Evolutionary conservation across 345 rosid species (phyloP).

Genomic region (Eucalyptus curtisii): DNA sequence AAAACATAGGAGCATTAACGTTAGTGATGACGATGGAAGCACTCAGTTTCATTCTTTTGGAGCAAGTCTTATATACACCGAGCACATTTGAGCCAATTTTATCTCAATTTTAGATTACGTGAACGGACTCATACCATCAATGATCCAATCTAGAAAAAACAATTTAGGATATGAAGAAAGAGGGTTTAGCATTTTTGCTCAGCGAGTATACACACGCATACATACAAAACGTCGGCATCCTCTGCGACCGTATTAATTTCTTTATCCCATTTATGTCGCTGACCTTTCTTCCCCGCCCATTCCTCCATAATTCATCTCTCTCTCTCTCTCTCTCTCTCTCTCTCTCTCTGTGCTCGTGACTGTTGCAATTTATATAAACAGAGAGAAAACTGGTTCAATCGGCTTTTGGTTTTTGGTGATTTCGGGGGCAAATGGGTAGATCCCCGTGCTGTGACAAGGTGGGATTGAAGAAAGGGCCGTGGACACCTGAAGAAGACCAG

Average conservation of each 20-base stretch:
- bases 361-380: not conserved
- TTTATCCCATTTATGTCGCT: constrained; percentile 25
- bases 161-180: not conserved
- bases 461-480: constrained; percentile 93
- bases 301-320: constrained; percentile 12
- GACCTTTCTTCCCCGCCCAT: constrained; percentile 25
- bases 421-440: constrained; percentile 40
- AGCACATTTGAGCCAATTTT: not conserved
- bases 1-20: not conserved
- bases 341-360: not conserved
- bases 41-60: not conserved
- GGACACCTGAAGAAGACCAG: constrained; percentile 96
- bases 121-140: not conserved
- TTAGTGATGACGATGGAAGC: not conserved
- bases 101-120: not conserved
- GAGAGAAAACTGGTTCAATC: not conserved
- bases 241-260: constrained; percentile 6
- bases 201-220: not conserved
- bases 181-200: not conserved
- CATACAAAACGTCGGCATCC: not conserved
- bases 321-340: not conserved
- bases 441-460: constrained; percentile 80
- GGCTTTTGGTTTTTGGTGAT: not conserved
- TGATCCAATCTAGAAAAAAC: not conserved
- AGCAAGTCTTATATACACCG: not conserved